Base-by-base conservation (phyloP, 2,329 filamentous ascomycete genomes). In the Chaetomium sp. region DNA sequence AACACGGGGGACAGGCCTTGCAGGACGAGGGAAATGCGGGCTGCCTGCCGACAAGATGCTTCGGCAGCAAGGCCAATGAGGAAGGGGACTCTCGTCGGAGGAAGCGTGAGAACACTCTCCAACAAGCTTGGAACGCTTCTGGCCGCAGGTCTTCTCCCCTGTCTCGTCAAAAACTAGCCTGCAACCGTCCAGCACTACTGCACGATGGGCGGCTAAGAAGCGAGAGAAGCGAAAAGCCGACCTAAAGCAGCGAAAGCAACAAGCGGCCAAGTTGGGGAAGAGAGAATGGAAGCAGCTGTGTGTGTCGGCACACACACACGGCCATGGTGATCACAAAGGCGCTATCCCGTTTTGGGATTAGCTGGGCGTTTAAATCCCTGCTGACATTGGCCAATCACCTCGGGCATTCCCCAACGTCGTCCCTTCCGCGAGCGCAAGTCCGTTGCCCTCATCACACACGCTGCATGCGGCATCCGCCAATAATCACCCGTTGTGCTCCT, bases 361-460 rank as follows among this genome's bases (percentile, higher is more conserved):
- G 69, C 62, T 66, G 64, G 70, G 72, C 72, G 72, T 73, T 70
- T 74, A 74, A 67, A 70, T 66, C 65, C 67, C 58, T 62, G 64
- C 43, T 40, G 27, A 58, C 56, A 68, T 67, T 70, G 67, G 68
- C 62, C 67, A 64, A 68, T 65, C 57, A 63, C 59, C 49, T 58
- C 33, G 49, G 52, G 52, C 50, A 41, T 35, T 42, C 27, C 37
- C 36, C 56, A 46, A 61, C 58, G 46, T 60, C 56, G 53, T 49
- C 55, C 59, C 52, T 55, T 60, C 53, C 40, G 14, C 14, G 40
- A 47, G 32, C 12, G 40, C 57, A 56, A 19, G 41, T 47, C 19
- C 55, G 49, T 59, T 47, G 14, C 35, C 56, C 59, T 61, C 59
- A 67, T 66, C 66, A 69, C 66, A 67, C 64, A 60, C 67, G 64